Evolutionary conservation across 176 grass and related monocot genomes (phyloP), one percentile per base, ranked within the genome.

Genomic region (Ampelocalamus luodianensis): DNA sequence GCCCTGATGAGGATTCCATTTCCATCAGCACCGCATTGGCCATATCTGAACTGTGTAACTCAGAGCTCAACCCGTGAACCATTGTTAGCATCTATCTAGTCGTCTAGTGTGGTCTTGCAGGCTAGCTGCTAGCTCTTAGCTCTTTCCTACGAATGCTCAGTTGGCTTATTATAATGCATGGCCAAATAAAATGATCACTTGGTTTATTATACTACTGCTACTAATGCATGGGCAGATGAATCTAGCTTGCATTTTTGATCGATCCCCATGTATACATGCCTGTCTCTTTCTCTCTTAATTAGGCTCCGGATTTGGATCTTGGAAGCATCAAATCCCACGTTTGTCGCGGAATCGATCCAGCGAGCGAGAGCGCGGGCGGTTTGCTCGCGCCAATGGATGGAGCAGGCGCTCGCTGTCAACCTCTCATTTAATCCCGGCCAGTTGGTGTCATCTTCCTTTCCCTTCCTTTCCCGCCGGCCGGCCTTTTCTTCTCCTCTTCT

Each of bases 21-120:
- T 9, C 53, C 55, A 36, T 68, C 24, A 20, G 46, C 49, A 5
- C 18, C 16, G 74, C 74, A 6, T 53, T 80, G 84, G 76, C 65
- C 6, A 48, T 48, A 73, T 86, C 68, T 55, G 58, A 49, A 36
- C 18, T 53, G 17, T 53, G 78, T n/a, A 10, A 61, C 54, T 56
- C 53, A 9, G 5, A 56, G n/a, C 36, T 86, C 43, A 14, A 5
- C 80, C 86, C 72, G 80, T 88, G 86, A 88, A 69, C 53, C 18
- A 4, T 74, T 34, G 67, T 50, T 48, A 17, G 59, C 10, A 16
- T 8, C 17, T 56, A 22, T 38, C 7, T 13, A 70, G 49, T 17
- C 4, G 15, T 71, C 24, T 34, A 27, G 85, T 10, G 76, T 73
- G 85, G 65, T 86, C 44, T 66, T 58, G 85, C 49, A 66, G 58